Conservation (phyloP, 1,284 basidiomycete species). For the Caloboletus inedulis region DNA sequence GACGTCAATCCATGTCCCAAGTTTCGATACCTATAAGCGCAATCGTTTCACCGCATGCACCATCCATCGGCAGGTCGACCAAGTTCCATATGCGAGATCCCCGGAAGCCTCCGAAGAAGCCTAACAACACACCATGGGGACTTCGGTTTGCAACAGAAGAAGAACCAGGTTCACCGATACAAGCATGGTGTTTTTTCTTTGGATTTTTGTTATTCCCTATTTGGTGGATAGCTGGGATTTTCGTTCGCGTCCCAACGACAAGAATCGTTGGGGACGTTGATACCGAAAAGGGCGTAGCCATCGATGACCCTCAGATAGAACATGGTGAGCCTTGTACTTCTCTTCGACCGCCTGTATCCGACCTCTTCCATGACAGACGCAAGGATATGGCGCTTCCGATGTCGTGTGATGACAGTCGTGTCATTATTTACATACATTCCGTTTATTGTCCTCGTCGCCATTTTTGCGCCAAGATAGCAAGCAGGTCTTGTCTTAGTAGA, state of each 20-base stretch:
- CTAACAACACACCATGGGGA: constrained; percentile 58
- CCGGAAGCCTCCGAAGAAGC: constrained; percentile 52
- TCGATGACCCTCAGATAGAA: constrained; percentile 77
- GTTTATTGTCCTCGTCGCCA: constrained; percentile 67
- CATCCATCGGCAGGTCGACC: constrained; percentile 53
- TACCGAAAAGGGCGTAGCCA: constrained; percentile 64
- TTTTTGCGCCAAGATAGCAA: constrained; percentile 49
- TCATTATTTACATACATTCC: constrained; percentile 74
- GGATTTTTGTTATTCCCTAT: constrained; percentile 72
- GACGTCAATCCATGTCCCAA: constrained; percentile 53
- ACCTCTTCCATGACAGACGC: constrained; percentile 48
- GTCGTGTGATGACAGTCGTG: constrained; percentile 63
- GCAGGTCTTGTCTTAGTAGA: constrained; percentile 12
- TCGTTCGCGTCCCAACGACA: constrained; percentile 54
- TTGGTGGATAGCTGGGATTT: constrained; percentile 71
- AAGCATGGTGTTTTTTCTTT: constrained; percentile 73
- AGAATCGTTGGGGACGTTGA: constrained; percentile 56
- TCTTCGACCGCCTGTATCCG: constrained; percentile 4
- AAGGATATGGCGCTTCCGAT: constrained; percentile 65
- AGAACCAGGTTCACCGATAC: constrained; percentile 60
- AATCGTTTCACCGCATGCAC: constrained; percentile 70
- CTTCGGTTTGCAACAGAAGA: constrained; percentile 49
- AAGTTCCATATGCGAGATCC: constrained; percentile 78
- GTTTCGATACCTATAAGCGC: constrained; percentile 75
- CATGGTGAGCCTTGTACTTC: constrained; percentile 48